These are phyloP conservation scores for Alternaria sp. DNA, from an alignment of 2,329 filamentous ascomycete genomes.

Conservation along the genomic window DNA sequence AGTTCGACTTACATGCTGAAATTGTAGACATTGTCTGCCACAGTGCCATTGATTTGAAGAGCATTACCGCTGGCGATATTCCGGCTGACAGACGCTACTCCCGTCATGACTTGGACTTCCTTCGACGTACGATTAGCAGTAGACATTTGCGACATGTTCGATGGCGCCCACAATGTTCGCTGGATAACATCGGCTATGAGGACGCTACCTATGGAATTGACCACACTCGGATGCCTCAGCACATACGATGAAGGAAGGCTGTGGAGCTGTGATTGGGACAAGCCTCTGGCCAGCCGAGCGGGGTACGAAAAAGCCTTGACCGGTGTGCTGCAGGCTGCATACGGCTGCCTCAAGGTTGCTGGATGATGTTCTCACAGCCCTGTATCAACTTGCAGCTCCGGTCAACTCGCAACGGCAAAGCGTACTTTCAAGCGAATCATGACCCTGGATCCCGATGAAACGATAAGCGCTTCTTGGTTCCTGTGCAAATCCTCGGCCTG, in stretches of 20 bases:
- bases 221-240: not conserved
- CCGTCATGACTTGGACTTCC: not conserved
- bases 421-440: not conserved
- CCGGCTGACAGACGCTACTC: not conserved
- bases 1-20: conserved; percentile 5
- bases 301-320: not conserved
- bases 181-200: not conserved
- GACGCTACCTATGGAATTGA: not conserved
- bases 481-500: not conserved
- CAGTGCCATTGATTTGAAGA: conserved; percentile 2
- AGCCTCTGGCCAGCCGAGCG: not conserved
- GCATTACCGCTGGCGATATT: conserved; percentile 6
- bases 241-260: not conserved
- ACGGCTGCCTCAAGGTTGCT: not conserved
- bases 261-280: not conserved
- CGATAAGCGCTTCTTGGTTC: not conserved
- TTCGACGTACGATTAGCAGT: not conserved
- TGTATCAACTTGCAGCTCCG: not conserved
- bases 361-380: not conserved
- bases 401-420: not conserved
- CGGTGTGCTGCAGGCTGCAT: not conserved
- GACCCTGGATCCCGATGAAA: not conserved
- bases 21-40: not conserved
- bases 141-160: not conserved
- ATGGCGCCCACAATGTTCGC: not conserved